A percentile compares a stretch with the other conserved stretches of the same genome.
These are phyloP conservation scores for Mychonastes homosphaera DNA, from an alignment of 139 green algal species.

Conservation along the genomic window DNA sequence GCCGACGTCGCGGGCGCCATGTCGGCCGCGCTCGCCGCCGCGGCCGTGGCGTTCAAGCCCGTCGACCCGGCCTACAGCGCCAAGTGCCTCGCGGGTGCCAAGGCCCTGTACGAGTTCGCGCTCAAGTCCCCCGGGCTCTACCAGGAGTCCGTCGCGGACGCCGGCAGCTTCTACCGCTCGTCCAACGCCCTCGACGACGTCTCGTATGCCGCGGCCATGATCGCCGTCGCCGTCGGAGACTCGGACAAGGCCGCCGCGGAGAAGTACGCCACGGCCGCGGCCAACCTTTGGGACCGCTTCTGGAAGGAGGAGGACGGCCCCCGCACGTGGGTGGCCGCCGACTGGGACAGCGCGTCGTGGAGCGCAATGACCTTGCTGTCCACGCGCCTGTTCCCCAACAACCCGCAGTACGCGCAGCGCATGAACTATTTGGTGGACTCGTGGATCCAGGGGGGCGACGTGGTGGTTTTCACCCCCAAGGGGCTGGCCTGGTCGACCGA, in stretches of 20 bases:
- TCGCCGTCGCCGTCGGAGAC: constrained; percentile 10
- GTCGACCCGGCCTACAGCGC: constrained; percentile 6
- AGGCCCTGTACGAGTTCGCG: constrained; percentile 19
- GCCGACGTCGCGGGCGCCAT: constrained; percentile 21
- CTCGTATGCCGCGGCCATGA: constrained; percentile 3
- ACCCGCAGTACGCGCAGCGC: background rate
- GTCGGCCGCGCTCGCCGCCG: constrained; percentile 14
- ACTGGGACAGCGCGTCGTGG: constrained; percentile 21
- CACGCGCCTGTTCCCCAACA: constrained; percentile 17
- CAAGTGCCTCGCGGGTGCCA: constrained; percentile 9
- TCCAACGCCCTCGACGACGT: constrained; percentile 24
- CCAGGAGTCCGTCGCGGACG: constrained; percentile 11
- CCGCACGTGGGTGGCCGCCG: constrained; percentile 16
- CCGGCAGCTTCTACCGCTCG: constrained; percentile 15
- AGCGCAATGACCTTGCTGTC: constrained; percentile 8
- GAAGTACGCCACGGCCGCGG: background rate
- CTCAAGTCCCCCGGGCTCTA: constrained; percentile 15
- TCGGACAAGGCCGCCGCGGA: constrained; percentile 14
- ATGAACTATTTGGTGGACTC: constrained; percentile 10
- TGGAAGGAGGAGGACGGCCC: constrained; percentile 9
- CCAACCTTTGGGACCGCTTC: background rate
- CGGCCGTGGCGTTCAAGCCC: constrained; percentile 9
- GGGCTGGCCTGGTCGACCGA: constrained; percentile 5
- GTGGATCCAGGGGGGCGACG: constrained; percentile 9
- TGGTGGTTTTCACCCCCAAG: constrained; percentile 15